Conservation (phyloP, 2,329 filamentous ascomycete genomes). For the Ceratocystis albifundus region DNA sequence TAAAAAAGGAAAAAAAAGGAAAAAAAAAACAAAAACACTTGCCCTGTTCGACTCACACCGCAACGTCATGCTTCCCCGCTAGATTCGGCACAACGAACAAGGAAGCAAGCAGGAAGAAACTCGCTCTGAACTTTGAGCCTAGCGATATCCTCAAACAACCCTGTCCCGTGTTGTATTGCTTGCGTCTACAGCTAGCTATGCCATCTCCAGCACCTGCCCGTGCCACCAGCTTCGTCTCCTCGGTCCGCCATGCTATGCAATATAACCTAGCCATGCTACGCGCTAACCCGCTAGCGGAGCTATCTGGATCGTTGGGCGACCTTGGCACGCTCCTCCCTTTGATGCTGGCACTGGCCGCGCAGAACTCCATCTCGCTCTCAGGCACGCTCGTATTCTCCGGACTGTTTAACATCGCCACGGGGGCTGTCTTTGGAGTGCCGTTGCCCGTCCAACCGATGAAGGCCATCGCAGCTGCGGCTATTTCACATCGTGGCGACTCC, state of each 20-base stretch:
- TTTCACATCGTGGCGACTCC: constrained; percentile 49
- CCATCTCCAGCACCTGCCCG: background rate
- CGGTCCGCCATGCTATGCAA: constrained; percentile 30
- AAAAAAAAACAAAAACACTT: too few relatives aligned
- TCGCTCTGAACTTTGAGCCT: background rate
- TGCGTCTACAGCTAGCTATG: background rate
- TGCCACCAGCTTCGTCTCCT: background rate
- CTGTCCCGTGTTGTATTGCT: background rate
- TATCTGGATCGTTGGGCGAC: constrained; percentile 80
- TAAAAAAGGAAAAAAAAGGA: background rate
- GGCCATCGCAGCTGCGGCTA: constrained; percentile 84
- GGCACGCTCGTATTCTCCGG: constrained; percentile 83
- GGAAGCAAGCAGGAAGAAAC: background rate
- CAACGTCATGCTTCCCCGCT: background rate
- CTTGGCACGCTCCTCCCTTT: constrained; percentile 81
- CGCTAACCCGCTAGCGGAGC: constrained; percentile 49
- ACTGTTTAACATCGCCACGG: constrained; percentile 73
- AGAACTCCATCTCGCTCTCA: constrained; percentile 66
- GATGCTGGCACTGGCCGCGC: constrained; percentile 71
- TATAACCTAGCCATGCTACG: constrained; percentile 42
- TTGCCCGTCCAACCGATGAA: constrained; percentile 85
- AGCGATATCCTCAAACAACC: background rate
- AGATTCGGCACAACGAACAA: too few relatives aligned
- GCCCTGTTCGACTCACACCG: background rate
- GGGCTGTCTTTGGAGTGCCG: constrained; percentile 72